Conservation (phyloP, 352 stramenopile genomes). For the Porosira glacialis region DNA sequence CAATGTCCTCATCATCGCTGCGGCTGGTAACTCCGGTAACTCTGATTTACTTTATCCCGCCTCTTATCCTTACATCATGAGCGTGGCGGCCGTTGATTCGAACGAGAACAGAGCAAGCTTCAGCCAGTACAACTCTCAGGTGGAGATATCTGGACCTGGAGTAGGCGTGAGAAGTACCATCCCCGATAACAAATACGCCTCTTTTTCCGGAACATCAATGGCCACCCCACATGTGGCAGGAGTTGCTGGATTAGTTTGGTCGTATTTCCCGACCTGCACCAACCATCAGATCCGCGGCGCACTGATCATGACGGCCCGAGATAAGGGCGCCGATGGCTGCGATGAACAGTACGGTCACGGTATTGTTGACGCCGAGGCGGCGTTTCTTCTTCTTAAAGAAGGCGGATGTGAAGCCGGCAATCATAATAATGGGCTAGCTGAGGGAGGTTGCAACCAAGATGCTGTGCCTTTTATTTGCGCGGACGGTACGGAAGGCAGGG, state of each 20-base stretch:
- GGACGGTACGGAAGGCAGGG: not conserved
- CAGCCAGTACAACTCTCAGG: not conserved
- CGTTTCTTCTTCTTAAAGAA: no score
- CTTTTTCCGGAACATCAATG: slow-evolving; percentile 60
- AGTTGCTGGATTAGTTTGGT: slow-evolving; percentile 52
- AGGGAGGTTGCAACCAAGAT: no score
- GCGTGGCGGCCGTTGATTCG: not conserved
- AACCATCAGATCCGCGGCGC: not conserved
- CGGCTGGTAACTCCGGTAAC: slow-evolving; percentile 58
- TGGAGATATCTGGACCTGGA: slow-evolving; percentile 4
- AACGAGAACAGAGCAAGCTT: not conserved
- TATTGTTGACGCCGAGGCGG: no score
- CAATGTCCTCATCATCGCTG: slow-evolving; percentile 57
- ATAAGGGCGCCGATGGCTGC: no score
- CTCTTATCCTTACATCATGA: slow-evolving; percentile 9
- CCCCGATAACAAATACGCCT: slow-evolving; percentile 1
- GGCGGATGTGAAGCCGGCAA: no score
- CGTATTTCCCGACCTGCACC: not conserved
- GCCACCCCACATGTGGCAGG: slow-evolving; percentile 60
- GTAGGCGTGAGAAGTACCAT: slow-evolving; percentile 9
- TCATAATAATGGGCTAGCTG: no score
- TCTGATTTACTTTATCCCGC: not conserved
- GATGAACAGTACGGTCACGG: no score
- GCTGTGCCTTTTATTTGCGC: no score
- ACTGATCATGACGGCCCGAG: no score